These are phyloP conservation scores for Globisporangium cystogenes DNA, from an alignment of 352 stramenopile species.

Conservation along the genomic window DNA sequence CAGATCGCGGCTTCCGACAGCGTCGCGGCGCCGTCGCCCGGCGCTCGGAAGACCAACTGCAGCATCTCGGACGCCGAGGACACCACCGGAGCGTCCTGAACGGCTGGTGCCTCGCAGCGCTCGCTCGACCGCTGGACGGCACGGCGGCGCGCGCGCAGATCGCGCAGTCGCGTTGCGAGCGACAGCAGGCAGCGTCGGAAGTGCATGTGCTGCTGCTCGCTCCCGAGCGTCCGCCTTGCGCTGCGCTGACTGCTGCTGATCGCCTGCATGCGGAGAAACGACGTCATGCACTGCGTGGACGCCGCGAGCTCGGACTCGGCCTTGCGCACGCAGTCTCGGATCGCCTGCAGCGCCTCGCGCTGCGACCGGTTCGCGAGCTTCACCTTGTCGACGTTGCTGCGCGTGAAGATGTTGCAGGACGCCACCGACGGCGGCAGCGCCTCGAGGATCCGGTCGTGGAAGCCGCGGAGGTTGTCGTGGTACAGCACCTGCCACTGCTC, in stretches of 20 bases:
- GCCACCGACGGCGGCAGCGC: background rate
- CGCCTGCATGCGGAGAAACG: constrained; percentile 13
- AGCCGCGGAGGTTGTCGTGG: constrained; percentile 20
- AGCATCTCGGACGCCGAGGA: constrained; percentile 6
- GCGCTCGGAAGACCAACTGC: background rate
- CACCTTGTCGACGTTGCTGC: constrained; percentile 7
- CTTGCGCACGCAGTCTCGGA: background rate
- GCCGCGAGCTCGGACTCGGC: background rate
- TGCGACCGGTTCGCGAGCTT: constrained; percentile 8
- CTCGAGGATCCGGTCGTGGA: constrained; percentile 9
- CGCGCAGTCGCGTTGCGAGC: constrained; percentile 4
- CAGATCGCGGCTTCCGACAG: constrained; percentile 2
- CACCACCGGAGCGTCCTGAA: background rate
- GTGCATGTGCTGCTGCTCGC: background rate
- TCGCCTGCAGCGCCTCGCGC: background rate
- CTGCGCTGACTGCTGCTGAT: background rate
- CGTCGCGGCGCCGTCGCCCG: background rate
- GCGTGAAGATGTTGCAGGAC: constrained; percentile 10
- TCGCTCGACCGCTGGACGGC: background rate
- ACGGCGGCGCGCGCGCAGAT: background rate
- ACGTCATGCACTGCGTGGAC: constrained; percentile 11
- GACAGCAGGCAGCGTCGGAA: constrained; percentile 3
- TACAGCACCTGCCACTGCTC: constrained; percentile 27
- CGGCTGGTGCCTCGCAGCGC: background rate
- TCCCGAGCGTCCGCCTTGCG: background rate